These are phyloP conservation scores for Cyberlindnera euphorbiiphila DNA, from an alignment of 805 yeast genomes.

Conservation along the genomic window DNA sequence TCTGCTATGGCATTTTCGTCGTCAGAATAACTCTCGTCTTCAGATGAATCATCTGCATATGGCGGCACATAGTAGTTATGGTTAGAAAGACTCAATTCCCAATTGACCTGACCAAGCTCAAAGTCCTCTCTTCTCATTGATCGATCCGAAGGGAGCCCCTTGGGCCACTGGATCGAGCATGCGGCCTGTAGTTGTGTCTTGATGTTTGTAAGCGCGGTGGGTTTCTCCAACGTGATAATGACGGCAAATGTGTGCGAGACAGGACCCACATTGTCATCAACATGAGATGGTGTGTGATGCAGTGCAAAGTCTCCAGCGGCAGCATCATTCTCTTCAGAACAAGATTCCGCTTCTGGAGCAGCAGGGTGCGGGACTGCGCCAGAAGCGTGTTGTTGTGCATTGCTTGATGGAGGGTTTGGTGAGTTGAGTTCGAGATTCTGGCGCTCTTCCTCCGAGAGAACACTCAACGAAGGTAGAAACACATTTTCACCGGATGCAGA, in stretches of 20 bases:
- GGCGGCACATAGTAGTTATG: slow-evolving; percentile 40
- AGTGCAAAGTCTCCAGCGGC: too few species aligned
- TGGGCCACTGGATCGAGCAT: slow-evolving; percentile 49
- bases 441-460: slow-evolving; percentile 15
- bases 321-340: too few species aligned
- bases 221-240: slow-evolving; percentile 41
- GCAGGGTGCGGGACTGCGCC: too few species aligned
- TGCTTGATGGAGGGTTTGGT: too few species aligned
- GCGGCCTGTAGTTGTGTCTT: slow-evolving; percentile 40
- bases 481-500: slow-evolving; percentile 33
- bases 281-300: slow-evolving; percentile 33
- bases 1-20: slow-evolving; percentile 20
- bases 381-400: too few species aligned
- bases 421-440: slow-evolving; percentile 11
- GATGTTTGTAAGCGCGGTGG: slow-evolving; percentile 36
- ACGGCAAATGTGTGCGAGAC: slow-evolving; percentile 53
- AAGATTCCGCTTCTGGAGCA: too few species aligned
- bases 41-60: slow-evolving; percentile 19
- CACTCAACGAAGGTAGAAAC: slow-evolving; percentile 23
- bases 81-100: slow-evolving; percentile 41
- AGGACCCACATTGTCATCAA: slow-evolving; percentile 32
- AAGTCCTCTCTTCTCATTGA: slow-evolving; percentile 43
- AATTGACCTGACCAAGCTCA: slow-evolving; percentile 43
- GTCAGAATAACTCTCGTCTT: too few species aligned
- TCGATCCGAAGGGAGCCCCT: slow-evolving; percentile 47